These are phyloP conservation scores for Alternaria brassicae DNA, from an alignment of 2,329 filamentous ascomycete species.

Conservation along the genomic window DNA sequence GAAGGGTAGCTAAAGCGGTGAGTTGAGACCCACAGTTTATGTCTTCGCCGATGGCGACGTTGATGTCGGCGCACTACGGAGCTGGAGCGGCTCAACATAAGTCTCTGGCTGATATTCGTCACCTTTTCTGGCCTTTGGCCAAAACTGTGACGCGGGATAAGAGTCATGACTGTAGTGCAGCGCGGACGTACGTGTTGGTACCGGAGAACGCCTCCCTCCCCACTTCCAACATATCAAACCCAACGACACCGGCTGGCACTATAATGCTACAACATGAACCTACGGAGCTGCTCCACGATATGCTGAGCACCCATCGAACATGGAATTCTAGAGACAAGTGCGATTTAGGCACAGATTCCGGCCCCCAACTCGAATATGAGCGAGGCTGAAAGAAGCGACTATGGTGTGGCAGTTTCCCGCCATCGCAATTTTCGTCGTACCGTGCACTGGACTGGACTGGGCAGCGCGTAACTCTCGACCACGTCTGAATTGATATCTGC, in stretches of 20 bases:
- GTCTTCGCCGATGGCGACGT: constrained; percentile 2
- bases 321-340: neutral
- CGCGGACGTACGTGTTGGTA: neutral
- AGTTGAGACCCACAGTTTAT: constrained; percentile 11
- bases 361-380: constrained; percentile 22
- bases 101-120: neutral
- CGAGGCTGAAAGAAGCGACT: constrained; percentile 17
- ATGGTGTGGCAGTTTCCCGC: constrained; percentile 24
- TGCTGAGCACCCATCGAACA: neutral
- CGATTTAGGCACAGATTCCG: constrained; percentile 7
- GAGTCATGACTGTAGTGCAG: constrained; percentile 1
- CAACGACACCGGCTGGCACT: neutral
- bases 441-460: constrained; percentile 3
- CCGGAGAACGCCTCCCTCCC: constrained; percentile 4
- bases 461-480: constrained; percentile 8
- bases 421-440: constrained; percentile 26
- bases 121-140: neutral
- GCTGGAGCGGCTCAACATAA: constrained; percentile 1
- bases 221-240: neutral
- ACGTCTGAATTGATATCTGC: constrained; percentile 2
- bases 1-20: constrained; percentile 12
- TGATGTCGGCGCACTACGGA: constrained; percentile 9
- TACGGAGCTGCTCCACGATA: constrained; percentile 1
- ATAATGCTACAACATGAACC: neutral
- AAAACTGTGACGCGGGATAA: constrained; percentile 13